phyloP scores from a whole-genome alignment of 1,284 basidiomycete species.

The Trichosporon asahii region DNA sequence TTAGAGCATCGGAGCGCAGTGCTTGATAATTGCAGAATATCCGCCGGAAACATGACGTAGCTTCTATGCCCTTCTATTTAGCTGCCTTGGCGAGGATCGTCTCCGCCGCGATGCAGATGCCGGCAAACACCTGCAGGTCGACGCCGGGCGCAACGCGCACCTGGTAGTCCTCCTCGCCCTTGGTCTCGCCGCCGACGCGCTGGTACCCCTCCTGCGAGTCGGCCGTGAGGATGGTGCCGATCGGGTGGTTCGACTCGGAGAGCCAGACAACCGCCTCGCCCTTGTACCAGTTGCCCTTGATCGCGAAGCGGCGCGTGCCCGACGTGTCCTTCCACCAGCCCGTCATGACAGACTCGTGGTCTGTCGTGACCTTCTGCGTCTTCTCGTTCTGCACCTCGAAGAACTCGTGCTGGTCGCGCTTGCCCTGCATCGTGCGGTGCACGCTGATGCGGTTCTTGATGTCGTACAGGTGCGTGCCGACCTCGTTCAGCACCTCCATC shows the following conservation, averaged over 20 bases:
- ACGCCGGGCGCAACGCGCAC: not conserved
- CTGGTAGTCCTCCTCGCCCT: not conserved
- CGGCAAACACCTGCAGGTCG: conserved; percentile 4
- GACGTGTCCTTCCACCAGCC: not conserved
- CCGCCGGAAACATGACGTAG: not conserved
- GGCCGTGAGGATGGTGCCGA: not conserved
- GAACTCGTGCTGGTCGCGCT: not conserved
- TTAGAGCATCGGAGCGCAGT: not conserved
- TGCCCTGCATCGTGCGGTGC: conserved; percentile 7
- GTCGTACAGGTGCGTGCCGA: not conserved
- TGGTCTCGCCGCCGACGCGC: not conserved
- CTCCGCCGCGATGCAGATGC: conserved; percentile 4
- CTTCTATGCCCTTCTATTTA: not conserved
- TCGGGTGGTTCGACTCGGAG: not conserved
- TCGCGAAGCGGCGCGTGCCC: not conserved
- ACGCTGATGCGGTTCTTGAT: not conserved
- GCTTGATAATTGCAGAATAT: not conserved
- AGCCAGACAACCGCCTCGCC: conserved; percentile 3
- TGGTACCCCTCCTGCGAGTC: not conserved
- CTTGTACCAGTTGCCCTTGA: conserved; percentile 10
- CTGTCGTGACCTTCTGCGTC: not conserved
- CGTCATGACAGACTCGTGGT: not conserved
- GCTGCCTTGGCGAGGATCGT: not conserved
- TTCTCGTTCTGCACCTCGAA: conserved; percentile 4
- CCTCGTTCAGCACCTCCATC: not conserved